Conservation (phyloP, 1,284 basidiomycete genomes). For the Dichomitus squalens region DNA sequence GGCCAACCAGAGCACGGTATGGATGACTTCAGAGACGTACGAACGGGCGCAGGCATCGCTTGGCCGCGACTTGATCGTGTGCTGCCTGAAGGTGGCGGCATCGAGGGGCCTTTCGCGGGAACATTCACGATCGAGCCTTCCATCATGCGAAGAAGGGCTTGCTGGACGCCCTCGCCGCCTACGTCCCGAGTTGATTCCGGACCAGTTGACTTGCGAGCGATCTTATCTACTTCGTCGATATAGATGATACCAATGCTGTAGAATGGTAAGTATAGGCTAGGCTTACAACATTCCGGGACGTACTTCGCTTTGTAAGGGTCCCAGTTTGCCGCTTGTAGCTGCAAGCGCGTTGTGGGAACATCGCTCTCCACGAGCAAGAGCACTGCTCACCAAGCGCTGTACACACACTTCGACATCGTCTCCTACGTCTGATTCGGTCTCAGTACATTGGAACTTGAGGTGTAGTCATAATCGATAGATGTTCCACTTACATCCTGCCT, state of each 20-base stretch:
- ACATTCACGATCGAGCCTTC: conserved; percentile 88
- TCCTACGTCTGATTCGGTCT: conserved; percentile 71
- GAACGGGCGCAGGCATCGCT: conserved; percentile 19
- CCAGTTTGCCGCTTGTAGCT: conserved; percentile 87
- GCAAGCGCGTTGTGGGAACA: not conserved
- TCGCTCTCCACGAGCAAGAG: not conserved
- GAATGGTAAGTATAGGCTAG: not conserved
- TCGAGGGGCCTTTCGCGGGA: conserved; percentile 66
- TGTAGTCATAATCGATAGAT: conserved; percentile 1
- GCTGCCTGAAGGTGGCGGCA: conserved; percentile 49
- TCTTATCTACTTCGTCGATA: conserved; percentile 96
- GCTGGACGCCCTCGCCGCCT: conserved; percentile 95
- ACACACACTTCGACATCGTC: conserved; percentile 94
- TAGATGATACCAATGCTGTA: conserved; percentile 88
- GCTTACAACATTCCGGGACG: not conserved
- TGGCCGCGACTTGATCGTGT: conserved; percentile 44
- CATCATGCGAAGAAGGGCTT: conserved; percentile 89
- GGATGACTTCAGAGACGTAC: conserved; percentile 5
- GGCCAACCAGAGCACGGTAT: not conserved
- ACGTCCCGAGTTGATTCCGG: conserved; percentile 85
- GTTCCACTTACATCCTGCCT: conserved; percentile 76
- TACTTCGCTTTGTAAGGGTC: conserved; percentile 82
- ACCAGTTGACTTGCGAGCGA: conserved; percentile 71
- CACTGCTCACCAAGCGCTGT: conserved; percentile 65
- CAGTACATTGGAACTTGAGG: not conserved